A percentile compares a stretch with the other conserved stretches of the same genome.
These are phyloP conservation scores for Plantago coronopus DNA, from an alignment of 305 asterid genomes.

Conservation along the genomic window DNA sequence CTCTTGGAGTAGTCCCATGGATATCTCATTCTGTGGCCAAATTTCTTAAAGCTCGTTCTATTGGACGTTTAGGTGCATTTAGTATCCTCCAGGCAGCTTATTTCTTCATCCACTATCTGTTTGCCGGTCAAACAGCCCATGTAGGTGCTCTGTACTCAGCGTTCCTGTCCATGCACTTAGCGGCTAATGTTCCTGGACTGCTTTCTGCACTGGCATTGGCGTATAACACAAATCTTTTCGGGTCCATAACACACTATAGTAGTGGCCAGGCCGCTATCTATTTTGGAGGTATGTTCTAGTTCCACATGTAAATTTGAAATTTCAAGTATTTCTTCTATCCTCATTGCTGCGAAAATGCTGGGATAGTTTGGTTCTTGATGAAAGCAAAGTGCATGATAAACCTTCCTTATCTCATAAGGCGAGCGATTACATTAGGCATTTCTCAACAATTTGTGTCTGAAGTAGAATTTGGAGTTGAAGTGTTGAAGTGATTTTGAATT, in stretches of 20 bases:
- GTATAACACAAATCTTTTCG: constrained; percentile 63
- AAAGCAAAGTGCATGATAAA: no score
- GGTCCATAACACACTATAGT: constrained; percentile 77
- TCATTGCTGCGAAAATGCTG: background rate
- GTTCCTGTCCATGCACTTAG: constrained; percentile 69
- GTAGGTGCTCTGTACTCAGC: constrained; percentile 84
- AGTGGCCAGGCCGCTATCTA: constrained; percentile 93
- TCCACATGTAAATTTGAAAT: background rate
- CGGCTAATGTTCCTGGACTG: constrained; percentile 46
- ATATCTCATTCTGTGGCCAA: constrained; percentile 47
- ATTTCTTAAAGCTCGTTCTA: constrained; percentile 42
- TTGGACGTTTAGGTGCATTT: constrained; percentile 44
- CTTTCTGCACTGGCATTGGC: constrained; percentile 57
- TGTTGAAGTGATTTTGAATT: constrained; percentile 3
- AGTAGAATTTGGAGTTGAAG: background rate
- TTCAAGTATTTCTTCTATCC: background rate
- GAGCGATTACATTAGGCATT: no score
- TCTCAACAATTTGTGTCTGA: no score
- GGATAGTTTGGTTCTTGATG: no score
- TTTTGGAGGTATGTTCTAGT: constrained; percentile 50
- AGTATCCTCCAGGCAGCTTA: constrained; percentile 52
- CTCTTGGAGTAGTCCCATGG: constrained; percentile 66
- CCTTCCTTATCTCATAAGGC: no score
- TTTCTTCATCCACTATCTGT: constrained; percentile 67
- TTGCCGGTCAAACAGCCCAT: constrained; percentile 85